Base-by-base conservation (phyloP, 2,329 filamentous ascomycete species). In the Atkinsonella texensis region DNA sequence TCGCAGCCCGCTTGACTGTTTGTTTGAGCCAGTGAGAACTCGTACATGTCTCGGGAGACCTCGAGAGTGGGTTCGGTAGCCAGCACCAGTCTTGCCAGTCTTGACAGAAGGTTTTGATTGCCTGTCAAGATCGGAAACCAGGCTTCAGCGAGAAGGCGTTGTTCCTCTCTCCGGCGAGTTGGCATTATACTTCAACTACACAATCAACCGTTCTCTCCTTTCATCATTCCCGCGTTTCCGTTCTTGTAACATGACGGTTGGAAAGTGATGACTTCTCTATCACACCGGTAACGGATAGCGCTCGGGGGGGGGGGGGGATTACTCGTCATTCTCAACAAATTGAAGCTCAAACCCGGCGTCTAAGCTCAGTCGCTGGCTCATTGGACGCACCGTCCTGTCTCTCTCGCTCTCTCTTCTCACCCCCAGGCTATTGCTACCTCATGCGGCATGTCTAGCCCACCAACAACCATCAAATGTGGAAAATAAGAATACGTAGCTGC, bases 21-120 rank as follows among this genome's bases (percentile, higher is more conserved):
- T 39, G 10, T 31, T 4, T 45, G 40, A 43, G 40, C 53, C 53
- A 56, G 52, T 55, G 49, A 52, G 54, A 55, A 55, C 50, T 51
- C 53, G 53, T 57, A 54, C 59, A 63, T 63, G 57, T 61, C 60
- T 63, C 57, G 57, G 56, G 56, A 57, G 42, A 57, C 49, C 54
- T 52, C 57, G 54, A 54, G 44, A 51, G 53, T 54, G 53, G 46
- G 38, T 46, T 59, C 53, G 46, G 48, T 40, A 42, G 46, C 46
- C 44, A 50, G 52, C 48, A 44, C 43, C 52, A 50, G 48, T 32
- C 42, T 46, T 38, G 51, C 43, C 52, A 50, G 48, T 32, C 42
- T 46, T 38, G 51, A 44, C 31, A 28, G 49, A 54, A 55, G 55
- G 50, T 54, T 56, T 50, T 46, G 46, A 54, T 54, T 46, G 35